Percentiles rank a stretch among this genome's conserved stretches.
Conservation (phyloP, 116 monocot genomes). For the Papilionanthe hybrid region DNA sequence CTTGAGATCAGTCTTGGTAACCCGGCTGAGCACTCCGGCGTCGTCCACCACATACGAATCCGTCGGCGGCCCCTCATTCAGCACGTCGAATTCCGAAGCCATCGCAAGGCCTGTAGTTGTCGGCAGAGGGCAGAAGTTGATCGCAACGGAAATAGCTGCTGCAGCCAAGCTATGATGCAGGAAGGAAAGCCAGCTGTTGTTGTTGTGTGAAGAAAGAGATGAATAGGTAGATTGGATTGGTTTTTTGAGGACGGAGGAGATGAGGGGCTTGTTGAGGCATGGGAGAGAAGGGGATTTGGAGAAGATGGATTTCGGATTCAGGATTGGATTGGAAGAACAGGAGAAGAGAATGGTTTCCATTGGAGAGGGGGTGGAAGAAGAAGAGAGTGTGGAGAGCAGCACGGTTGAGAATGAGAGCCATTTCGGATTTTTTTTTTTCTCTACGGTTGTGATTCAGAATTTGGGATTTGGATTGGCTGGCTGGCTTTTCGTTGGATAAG, state of each 20-base stretch:
- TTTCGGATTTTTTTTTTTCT: background rate
- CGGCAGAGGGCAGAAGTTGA: conserved; percentile 55
- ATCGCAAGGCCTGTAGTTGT: conserved; percentile 22
- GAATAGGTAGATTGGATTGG: background rate
- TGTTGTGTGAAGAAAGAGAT: background rate
- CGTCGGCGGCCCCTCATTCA: conserved; percentile 68
- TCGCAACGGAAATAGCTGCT: conserved; percentile 61
- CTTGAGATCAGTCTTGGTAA: conserved; percentile 88
- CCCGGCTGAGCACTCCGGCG: conserved; percentile 83
- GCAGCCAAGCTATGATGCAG: conserved; percentile 66
- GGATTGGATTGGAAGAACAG: conserved; percentile 21
- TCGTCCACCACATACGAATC: conserved; percentile 86
- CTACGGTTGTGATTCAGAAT: background rate
- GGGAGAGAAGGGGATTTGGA: conserved; percentile 1
- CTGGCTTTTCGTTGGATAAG: conserved; percentile 71
- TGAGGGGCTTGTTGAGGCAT: conserved; percentile 22
- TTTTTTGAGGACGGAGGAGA: conserved; percentile 2
- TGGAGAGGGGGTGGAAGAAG: background rate
- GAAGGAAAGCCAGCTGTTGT: conserved; percentile 38
- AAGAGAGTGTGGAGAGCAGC: background rate
- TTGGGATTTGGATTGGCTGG: conserved; percentile 76
- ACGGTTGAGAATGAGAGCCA: background rate
- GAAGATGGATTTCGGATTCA: conserved; percentile 6
- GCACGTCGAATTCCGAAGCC: conserved; percentile 93
- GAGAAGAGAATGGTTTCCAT: conserved; percentile 60